Evolutionary conservation across 1,139 yeast species (phyloP), one percentile per base, ranked within the genome.

Genomic region (Saccharomyces pastorianus): DNA sequence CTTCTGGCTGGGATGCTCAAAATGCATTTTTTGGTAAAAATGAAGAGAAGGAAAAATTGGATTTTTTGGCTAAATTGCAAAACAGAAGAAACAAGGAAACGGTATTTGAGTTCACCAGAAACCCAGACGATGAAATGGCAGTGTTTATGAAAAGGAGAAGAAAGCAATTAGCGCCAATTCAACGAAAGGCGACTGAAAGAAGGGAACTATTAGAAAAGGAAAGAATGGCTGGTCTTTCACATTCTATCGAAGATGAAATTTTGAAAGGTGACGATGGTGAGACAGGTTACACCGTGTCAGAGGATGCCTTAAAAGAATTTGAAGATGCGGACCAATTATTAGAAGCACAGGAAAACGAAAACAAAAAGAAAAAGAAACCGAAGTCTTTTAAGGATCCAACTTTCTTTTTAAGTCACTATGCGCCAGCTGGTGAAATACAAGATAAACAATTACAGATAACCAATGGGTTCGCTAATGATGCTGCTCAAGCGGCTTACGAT

Each of bases 1-100:
- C 78, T n/a, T 76, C 83, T 8, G 90, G 87, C 3, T 95, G 98
- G 98, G 96, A 91, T 68, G 90, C 81, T 32, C 93, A 87, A 63
- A 91, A 89, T 71, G 70, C 89, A 46, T 68, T 86, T 54, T 88
- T 88, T 70, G 95, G 95, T 26, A 79, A 80, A 49, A 84, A 84
- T 65, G 65, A 78, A 54, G 97, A 90, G 66, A 77, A 74, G 57
- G 96, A 86, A 60, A 88, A 90, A 67, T 79, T 88, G 49, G 80
- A 73, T 20, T 84, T 93, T 64, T 76, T 95, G 60, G 85, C 82
- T 11, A 82, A 83, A 62, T 75, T 95, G 56, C 80, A 81, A 53
- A 80, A 88, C 61, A 77, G 96, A 64, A 70, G 77, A 52, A 74
- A 81, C 50, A 85, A 88, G 65, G 98, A 93, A 67, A 95, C 99